Conservation (phyloP, 2,329 filamentous ascomycete genomes). For the Tolypocladium cylindrosporum region DNA sequence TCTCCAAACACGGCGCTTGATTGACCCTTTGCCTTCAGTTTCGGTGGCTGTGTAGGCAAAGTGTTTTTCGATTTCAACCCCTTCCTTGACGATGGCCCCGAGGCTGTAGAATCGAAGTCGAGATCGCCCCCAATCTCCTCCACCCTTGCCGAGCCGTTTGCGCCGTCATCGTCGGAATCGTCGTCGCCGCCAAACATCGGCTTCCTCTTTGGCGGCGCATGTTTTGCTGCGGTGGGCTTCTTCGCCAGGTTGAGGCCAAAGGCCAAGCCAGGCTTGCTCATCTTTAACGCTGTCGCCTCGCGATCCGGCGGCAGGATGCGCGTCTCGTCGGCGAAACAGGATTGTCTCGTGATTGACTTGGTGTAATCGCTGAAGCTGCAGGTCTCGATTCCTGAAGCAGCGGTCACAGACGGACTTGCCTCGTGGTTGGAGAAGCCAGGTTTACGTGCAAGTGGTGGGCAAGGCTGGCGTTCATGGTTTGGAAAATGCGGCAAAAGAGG, state of each 20-base stretch:
- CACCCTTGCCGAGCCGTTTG: slow-evolving; percentile 25
- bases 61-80: slow-evolving; percentile 21
- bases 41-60: slow-evolving; percentile 27
- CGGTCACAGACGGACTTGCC: neutral
- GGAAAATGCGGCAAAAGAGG: neutral
- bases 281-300: slow-evolving; percentile 12
- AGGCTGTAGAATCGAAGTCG: slow-evolving; percentile 25
- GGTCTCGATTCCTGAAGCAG: neutral
- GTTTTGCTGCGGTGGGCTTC: slow-evolving; percentile 42
- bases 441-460: neutral
- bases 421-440: neutral
- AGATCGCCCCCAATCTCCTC: slow-evolving; percentile 57
- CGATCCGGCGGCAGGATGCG: neutral
- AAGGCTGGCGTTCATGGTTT: neutral
- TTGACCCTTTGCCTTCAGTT: slow-evolving; percentile 32
- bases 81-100: slow-evolving; percentile 18
- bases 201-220: slow-evolving; percentile 39
- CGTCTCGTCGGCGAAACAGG: too few species aligned
- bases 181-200: slow-evolving; percentile 48
- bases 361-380: neutral
- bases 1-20: slow-evolving; percentile 47
- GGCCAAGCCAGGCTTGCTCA: slow-evolving; percentile 38
- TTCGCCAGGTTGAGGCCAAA: slow-evolving; percentile 52
- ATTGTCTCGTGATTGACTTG: neutral
- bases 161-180: slow-evolving; percentile 42